phyloP scores from a whole-genome alignment of 345 rosid genomes.

The Limnanthes douglasii region DNA sequence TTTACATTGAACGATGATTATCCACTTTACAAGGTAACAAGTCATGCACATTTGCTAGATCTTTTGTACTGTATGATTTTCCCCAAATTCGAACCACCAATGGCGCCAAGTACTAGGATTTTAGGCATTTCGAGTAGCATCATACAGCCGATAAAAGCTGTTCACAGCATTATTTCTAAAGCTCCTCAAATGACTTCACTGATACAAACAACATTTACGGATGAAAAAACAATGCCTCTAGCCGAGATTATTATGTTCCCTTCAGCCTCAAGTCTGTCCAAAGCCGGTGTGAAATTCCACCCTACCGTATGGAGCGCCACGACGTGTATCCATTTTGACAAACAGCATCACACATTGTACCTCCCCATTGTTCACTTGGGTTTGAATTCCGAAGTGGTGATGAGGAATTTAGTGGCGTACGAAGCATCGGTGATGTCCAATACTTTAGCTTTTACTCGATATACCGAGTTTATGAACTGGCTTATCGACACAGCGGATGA shows the following conservation, averaged over 20 bases:
- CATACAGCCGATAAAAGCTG: too few relatives aligned
- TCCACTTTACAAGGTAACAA: not conserved
- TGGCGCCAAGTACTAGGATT: too few relatives aligned
- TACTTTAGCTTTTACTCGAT: conserved; percentile 4
- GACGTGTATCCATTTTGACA: not conserved
- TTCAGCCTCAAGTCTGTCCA: not conserved
- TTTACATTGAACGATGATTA: too few relatives aligned
- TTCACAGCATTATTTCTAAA: too few relatives aligned
- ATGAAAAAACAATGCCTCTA: too few relatives aligned
- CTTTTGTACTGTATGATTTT: not conserved
- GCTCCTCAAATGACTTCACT: not conserved
- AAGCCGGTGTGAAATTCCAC: not conserved
- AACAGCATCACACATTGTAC: not conserved
- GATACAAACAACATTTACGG: too few relatives aligned
- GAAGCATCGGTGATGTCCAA: conserved; percentile 5
- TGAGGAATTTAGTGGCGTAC: conserved; percentile 13
- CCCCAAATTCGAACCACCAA: not conserved
- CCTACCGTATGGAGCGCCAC: not conserved
- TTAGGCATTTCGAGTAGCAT: too few relatives aligned
- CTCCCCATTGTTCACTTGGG: conserved; percentile 4
- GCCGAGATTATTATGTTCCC: too few relatives aligned
- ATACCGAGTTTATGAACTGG: conserved; percentile 9
- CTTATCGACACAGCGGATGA: conserved; percentile 9
- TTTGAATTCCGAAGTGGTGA: conserved; percentile 5
- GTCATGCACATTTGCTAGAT: conserved; percentile 1